phyloP scores from a whole-genome alignment of 768 basidiomycete genomes.

The Amanita subjunquillea region DNA sequence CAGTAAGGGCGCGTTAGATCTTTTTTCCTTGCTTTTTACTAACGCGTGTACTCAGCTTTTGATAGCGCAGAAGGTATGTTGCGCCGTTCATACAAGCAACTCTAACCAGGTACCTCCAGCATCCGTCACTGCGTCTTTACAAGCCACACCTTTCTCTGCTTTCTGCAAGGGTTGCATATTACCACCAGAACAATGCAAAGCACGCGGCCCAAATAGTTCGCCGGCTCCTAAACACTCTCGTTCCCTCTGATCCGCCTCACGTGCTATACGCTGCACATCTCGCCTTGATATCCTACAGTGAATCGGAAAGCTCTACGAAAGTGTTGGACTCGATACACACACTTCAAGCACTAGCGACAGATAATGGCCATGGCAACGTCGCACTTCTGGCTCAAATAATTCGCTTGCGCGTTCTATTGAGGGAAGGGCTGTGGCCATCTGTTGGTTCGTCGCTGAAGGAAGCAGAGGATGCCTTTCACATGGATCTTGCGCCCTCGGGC shows the following conservation, averaged over 20 bases:
- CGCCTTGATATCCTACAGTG: slow-evolving; percentile 31
- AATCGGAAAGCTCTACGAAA: slow-evolving; percentile 10
- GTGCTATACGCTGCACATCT: slow-evolving; percentile 46
- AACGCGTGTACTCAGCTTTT: slow-evolving; percentile 24
- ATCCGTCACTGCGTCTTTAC: slow-evolving; percentile 54
- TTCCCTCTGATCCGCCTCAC: slow-evolving; percentile 39
- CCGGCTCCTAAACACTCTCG: slow-evolving; percentile 33
- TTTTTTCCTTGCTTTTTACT: not conserved
- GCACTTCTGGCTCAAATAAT: slow-evolving; percentile 42
- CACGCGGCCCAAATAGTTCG: slow-evolving; percentile 50
- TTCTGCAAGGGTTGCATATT: slow-evolving; percentile 45
- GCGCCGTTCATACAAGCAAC: not conserved
- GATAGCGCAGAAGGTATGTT: slow-evolving; percentile 48
- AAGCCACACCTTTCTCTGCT: slow-evolving; percentile 50
- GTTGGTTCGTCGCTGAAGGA: slow-evolving; percentile 36
- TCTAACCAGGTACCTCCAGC: slow-evolving; percentile 24
- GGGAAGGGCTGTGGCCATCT: slow-evolving; percentile 42
- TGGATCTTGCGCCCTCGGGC: slow-evolving; percentile 17
- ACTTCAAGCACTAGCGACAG: slow-evolving; percentile 17
- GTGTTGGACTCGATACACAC: slow-evolving; percentile 24
- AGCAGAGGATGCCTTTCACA: slow-evolving; percentile 40
- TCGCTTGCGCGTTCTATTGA: slow-evolving; percentile 45
- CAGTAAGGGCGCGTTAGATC: slow-evolving; percentile 32
- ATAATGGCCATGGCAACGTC: slow-evolving; percentile 29
- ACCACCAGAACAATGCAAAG: slow-evolving; percentile 40